Percentiles rank a stretch among this genome's conserved stretches.
These are phyloP conservation scores for Lippia alba DNA, from an alignment of 305 asterid species.

Conservation along the genomic window DNA sequence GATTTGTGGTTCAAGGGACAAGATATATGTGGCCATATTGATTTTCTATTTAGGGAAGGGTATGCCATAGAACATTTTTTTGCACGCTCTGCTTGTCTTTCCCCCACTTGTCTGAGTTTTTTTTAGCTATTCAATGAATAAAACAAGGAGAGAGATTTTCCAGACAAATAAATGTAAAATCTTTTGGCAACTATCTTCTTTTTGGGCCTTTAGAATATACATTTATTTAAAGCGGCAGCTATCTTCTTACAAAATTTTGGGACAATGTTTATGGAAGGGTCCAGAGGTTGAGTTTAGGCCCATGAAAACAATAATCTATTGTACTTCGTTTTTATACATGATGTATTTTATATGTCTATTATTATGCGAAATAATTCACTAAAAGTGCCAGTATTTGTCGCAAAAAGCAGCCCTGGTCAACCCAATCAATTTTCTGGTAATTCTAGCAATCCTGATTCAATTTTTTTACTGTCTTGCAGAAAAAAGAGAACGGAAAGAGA, in stretches of 20 bases:
- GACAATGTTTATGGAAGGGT: slow-evolving; percentile 6
- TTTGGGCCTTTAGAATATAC: not conserved
- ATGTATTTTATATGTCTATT: not conserved
- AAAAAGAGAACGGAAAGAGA: slow-evolving; percentile 50
- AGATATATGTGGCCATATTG: not conserved
- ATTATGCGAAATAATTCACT: not conserved
- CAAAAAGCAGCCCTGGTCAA: slow-evolving; percentile 10
- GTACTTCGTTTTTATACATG: slow-evolving; percentile 7
- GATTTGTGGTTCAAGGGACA: not conserved
- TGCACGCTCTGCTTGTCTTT: not conserved
- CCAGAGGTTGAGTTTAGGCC: slow-evolving; percentile 9
- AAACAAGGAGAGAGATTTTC: not conserved
- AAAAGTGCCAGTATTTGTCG: not conserved
- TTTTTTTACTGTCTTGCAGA: slow-evolving; percentile 37
- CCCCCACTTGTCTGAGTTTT: not conserved
- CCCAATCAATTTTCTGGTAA: slow-evolving; percentile 26
- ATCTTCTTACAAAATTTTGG: not conserved
- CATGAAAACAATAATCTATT: not conserved
- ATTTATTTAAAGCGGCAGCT: not conserved
- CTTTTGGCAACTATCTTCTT: slow-evolving; percentile 5
- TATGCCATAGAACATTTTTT: slow-evolving; percentile 9
- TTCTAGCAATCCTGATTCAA: slow-evolving; percentile 27
- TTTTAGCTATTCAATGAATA: not conserved
- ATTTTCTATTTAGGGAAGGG: not conserved
- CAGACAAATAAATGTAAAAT: not conserved